Evolutionary conservation across 1,284 basidiomycete genomes (phyloP).

Genomic region (Austropuccinia psidii): DNA sequence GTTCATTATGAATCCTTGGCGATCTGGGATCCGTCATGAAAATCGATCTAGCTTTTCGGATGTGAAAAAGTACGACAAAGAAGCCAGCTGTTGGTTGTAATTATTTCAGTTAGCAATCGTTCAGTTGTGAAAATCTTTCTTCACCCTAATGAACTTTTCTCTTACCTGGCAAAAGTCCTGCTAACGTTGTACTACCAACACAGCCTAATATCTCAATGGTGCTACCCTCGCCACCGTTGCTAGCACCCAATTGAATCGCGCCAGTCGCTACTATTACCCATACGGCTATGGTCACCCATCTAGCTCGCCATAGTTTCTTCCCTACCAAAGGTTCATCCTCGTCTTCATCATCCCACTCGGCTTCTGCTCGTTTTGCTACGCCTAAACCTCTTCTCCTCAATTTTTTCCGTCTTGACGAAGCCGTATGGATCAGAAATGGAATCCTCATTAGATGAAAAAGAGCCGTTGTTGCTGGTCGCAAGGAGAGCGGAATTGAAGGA

Average conservation of each 20-base stretch:
- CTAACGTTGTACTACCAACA: constrained; percentile 38
- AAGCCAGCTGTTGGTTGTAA: constrained; percentile 41
- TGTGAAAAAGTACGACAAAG: constrained; percentile 45
- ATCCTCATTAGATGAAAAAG: constrained; percentile 36
- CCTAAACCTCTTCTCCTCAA: constrained; percentile 1
- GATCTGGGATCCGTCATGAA: constrained; percentile 36
- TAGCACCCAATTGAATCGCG: constrained; percentile 19
- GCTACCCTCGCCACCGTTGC: constrained; percentile 38
- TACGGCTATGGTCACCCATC: constrained; percentile 28
- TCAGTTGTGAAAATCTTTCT: no score
- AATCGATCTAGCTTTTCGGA: constrained; percentile 43
- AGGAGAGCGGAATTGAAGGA: constrained; percentile 34
- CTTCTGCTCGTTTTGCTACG: background rate
- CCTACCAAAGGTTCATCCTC: constrained; percentile 29
- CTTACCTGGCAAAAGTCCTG: constrained; percentile 40
- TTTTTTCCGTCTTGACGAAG: constrained; percentile 20
- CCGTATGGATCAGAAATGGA: constrained; percentile 22
- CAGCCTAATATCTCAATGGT: constrained; percentile 40
- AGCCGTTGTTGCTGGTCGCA: constrained; percentile 36
- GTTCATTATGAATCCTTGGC: background rate
- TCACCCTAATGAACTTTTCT: background rate
- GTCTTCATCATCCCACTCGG: constrained; percentile 36
- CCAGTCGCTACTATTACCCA: constrained; percentile 36
- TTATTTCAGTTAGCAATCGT: no score
- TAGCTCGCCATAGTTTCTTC: constrained; percentile 10